Percentiles rank a stretch among this genome's conserved stretches.
Conservation (phyloP, 495 filamentous ascomycete species). For the Penicillium angulare region DNA sequence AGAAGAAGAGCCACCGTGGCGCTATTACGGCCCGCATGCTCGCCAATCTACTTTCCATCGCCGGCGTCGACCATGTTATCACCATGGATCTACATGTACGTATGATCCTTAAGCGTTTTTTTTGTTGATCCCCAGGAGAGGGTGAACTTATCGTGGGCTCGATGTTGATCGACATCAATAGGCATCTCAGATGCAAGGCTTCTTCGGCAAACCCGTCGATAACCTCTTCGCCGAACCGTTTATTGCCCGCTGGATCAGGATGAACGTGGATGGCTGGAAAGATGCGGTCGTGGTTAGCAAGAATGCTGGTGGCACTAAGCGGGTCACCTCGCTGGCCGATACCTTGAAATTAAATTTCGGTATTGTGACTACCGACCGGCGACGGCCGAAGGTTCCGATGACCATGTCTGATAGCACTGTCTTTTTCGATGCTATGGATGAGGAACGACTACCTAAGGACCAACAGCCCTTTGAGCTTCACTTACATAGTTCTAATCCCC, state of each 20-base stretch:
- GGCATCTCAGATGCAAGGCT: constrained; percentile 97
- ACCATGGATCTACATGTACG: constrained; percentile 90
- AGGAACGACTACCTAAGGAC: constrained; percentile 29
- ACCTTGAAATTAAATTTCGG: constrained; percentile 96
- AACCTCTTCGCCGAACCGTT: constrained; percentile 95
- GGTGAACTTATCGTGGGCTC: neutral
- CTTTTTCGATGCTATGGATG: constrained; percentile 48
- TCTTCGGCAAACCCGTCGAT: constrained; percentile 97
- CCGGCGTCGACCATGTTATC: constrained; percentile 94
- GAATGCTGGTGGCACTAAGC: constrained; percentile 94
- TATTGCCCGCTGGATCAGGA: constrained; percentile 91
- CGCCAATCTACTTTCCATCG: constrained; percentile 88
- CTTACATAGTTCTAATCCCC: constrained; percentile 19
- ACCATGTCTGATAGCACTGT: constrained; percentile 67
- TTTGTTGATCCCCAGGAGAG: too few relatives aligned
- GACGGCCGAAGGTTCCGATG: constrained; percentile 52
- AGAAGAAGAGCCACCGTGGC: constrained; percentile 96
- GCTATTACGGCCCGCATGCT: constrained; percentile 97
- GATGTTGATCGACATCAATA: constrained; percentile 26
- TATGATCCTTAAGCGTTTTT: constrained; percentile 9
- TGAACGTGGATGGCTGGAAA: constrained; percentile 82
- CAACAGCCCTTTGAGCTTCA: constrained; percentile 34
- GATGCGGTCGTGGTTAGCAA: constrained; percentile 96
- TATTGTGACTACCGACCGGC: constrained; percentile 90
- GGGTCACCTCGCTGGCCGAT: constrained; percentile 95